Evolutionary conservation across 139 green algal genomes (phyloP), one percentile per base, ranked within the genome.

Genomic region (Yamagishiella unicocca): DNA sequence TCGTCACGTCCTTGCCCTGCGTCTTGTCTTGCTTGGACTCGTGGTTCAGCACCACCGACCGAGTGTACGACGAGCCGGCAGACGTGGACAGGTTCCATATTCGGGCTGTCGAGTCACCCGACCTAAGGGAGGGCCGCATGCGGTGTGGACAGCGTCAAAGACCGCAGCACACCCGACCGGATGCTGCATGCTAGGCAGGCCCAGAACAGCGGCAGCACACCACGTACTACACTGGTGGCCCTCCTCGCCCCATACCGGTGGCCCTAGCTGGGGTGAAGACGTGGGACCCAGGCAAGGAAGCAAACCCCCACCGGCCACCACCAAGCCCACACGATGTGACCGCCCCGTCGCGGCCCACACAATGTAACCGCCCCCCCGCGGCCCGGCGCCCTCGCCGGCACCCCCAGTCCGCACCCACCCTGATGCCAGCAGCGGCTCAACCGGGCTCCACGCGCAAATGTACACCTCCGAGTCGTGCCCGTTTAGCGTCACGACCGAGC

Each of bases 401-500:
- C 19, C 75, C 53, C 0, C 45, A 5, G 17, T 35, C 45, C 64
- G 5, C 58, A 75, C 86, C 75, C 55, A 96, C 89, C 96, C 96
- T 14, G 94, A 96, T 3, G 96, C 96, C 29, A 99, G 90, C 68
- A 97, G 84, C 42, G 89, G 77, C 35, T 89, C 90, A 10, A 88
- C 91, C 31, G 97, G 96, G 88, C 90, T 98, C 97, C 97, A 99
- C 1, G 94, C 82, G 83, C 96, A 98, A 43, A 97, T 96, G 90
- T 97, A 98, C 33, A 98, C 97, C 85, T 99, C 96, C 1, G 87
- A 93, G 29, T 90, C 87, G 85, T 99, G 96, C 0, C 96, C 96
- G 35, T 93, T 89, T 27, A 99, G 89, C 10, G 90, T 95, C 12
- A 87, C 14, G 10, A 90, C 86, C 2, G 72, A 40, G 42, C 72